Evolutionary conservation across 176 grass and related monocot species (phyloP).

Genomic region (Eleusine indica): DNA sequence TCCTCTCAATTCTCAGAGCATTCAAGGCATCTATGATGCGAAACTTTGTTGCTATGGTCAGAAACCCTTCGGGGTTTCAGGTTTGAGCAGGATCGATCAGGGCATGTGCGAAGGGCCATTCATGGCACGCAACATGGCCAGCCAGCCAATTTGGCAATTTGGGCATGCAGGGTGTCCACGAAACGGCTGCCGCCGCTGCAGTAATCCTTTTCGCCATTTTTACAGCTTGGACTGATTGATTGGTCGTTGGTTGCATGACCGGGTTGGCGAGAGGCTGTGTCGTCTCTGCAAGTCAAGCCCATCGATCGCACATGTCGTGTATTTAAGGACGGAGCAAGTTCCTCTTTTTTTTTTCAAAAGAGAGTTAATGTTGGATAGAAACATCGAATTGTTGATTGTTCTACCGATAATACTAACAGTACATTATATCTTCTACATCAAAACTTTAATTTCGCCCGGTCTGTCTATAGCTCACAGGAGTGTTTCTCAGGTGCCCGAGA

Average conservation of each 20-base stretch:
- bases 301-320: conserved; percentile 45
- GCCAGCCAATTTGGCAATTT: conserved; percentile 19
- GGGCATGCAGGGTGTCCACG: conserved; percentile 29
- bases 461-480: too few relatives aligned
- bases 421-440: too few relatives aligned
- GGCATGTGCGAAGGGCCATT: conserved; percentile 1
- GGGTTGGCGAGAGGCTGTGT: conserved; percentile 19
- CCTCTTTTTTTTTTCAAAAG: neutral
- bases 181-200: neutral
- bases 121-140: conserved; percentile 30
- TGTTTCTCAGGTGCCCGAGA: too few relatives aligned
- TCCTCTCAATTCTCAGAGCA: too few relatives aligned
- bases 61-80: neutral
- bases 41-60: too few relatives aligned
- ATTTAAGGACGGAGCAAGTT: conserved; percentile 9
- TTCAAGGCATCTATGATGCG: too few relatives aligned
- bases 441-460: too few relatives aligned
- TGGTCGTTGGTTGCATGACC: conserved; percentile 18
- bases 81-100: neutral
- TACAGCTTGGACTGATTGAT: conserved; percentile 42
- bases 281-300: conserved; percentile 29
- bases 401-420: neutral
- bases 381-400: neutral
- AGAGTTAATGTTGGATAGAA: neutral
- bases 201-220: conserved; percentile 31